Evolutionary conservation across 805 yeast genomes (phyloP).

Genomic region (Torulaspora microellipsoides): DNA sequence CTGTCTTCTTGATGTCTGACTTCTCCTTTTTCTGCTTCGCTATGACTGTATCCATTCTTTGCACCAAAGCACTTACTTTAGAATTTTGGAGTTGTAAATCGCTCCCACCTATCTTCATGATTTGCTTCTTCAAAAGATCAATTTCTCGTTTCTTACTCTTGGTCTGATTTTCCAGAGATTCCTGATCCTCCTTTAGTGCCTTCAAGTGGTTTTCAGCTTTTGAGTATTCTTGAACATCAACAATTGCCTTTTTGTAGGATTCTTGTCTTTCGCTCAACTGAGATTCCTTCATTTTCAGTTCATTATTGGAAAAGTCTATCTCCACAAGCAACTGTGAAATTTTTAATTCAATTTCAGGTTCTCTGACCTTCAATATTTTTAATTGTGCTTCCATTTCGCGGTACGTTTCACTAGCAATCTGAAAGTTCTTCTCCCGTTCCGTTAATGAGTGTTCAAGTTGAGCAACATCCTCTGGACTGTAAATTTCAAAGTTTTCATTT

Average conservation of each 20-base stretch:
- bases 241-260: slow-evolving; percentile 15
- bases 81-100: slow-evolving; percentile 73
- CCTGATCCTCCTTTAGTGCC: slow-evolving; percentile 37
- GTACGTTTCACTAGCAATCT: slow-evolving; percentile 45
- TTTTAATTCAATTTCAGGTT: slow-evolving; percentile 63
- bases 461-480: slow-evolving; percentile 52
- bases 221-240: slow-evolving; percentile 38
- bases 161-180: slow-evolving; percentile 49
- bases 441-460: slow-evolving; percentile 49
- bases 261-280: slow-evolving; percentile 39
- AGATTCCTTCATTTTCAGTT: slow-evolving; percentile 44
- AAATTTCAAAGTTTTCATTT: slow-evolving; percentile 30
- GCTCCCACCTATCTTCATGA: slow-evolving; percentile 90
- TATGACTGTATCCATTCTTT: slow-evolving; percentile 55
- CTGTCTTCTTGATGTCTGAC: slow-evolving; percentile 53
- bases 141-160: slow-evolving; percentile 49
- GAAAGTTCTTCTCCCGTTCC: slow-evolving; percentile 51
- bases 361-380: slow-evolving; percentile 53
- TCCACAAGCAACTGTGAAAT: slow-evolving; percentile 60
- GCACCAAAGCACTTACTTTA: slow-evolving; percentile 70
- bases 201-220: slow-evolving; percentile 27
- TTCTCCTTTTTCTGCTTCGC: slow-evolving; percentile 56
- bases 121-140: slow-evolving; percentile 60
- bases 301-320: slow-evolving; percentile 53
- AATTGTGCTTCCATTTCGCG: slow-evolving; percentile 58